Base-by-base conservation (phyloP, 352 stramenopile genomes). In the Pythium guiyangense region DNA sequence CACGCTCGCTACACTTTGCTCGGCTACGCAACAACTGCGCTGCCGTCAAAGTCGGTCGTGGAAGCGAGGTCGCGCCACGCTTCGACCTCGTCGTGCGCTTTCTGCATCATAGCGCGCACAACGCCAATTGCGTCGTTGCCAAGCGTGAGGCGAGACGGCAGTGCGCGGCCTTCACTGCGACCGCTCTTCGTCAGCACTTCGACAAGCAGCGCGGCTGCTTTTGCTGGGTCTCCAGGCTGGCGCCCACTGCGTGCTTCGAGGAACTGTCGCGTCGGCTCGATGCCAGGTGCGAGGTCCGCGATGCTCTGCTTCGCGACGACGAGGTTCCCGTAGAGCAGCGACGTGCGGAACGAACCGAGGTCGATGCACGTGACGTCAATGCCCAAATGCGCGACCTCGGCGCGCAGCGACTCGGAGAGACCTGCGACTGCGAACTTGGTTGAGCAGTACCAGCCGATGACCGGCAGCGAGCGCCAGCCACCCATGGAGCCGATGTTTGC, bases 361-460 rank as follows among this genome's bases (percentile, higher is more conserved):
- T 79, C 70, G 47, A 79, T 60, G 14, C 69, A 65, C 29, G 66
- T 74, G 43, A 77, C 70, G 31, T 78, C 64, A 54, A 78, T 75
- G 15, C 67, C 67, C 5, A 79, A 52, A 2, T 58, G 62, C 6
- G 62, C 59, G 35, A 79, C 62, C 29, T 77, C 70, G 3, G 65
- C 60, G 3, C 66, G 68, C 18, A 79, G 54, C 10, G 65, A 59
- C 57, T 77, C 45, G 2, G 70, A 65, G 50, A 76, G 58, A 0
- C 65, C 70, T 1, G 62, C 70, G 15, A 79, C 66, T 25, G 70
- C 68, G 25, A 76, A 79, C 53, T 77, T 79, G 51, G 70, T 77
- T 3, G 67, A 66, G 22, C 67, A 59, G 46, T 82, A 79, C 40
- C 78, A 50, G 17, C 70, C 65, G 20, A 66, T 67, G 10, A 55